Evolutionary conservation across 257 asterid species (phyloP), one percentile per base, ranked within the genome.

Genomic region (Echium plantagineum): DNA sequence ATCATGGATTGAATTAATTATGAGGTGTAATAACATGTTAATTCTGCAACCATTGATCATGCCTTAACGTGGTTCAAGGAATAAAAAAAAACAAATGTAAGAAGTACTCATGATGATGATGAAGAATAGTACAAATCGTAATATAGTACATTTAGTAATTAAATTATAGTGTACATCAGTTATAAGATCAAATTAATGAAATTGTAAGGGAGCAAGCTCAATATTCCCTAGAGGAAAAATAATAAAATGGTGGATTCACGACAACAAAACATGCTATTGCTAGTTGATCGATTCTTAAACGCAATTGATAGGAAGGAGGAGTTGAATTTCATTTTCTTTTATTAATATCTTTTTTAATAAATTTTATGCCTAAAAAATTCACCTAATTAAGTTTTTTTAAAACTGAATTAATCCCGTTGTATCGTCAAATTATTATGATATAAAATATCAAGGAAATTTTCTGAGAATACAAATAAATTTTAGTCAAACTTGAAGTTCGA

Each of bases 201-300:
- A 48, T 35, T 3, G 52, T 16, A 46, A 17, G 51, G 61, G 65
- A 63, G 66, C 58, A 59, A 74, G 73, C 71, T 56, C 74, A 5
- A 59, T n/a, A n/a, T 57, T 79, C 75, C 77, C 84, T 32, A 81
- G 68, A 42, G 62, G 21, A 15, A 68, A 75, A 3, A 62, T 42
- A 42, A 42, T 42, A 13, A 35, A 7, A 42, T 42, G 49, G 49
- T 42, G 16, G 49, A 42, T 42, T 42, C 49, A 42, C 49, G 49
- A 17, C 49, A 17, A 42, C 49, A 79, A 81, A 72, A 73, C 78
- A 82, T 81, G 93, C 78, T 69, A 64, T 13, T 42, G 49, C 49
- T 42, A 7, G 49, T 42, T 42, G 69, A 76, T 83, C 85, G 82
- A 76, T 84, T 84, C 86, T 80, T 72, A 73, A 78, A 78, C 83